Evolutionary conservation across 768 basidiomycete species (phyloP), one percentile per base, ranked within the genome.

Genomic region (Rhizopogon sp.): DNA sequence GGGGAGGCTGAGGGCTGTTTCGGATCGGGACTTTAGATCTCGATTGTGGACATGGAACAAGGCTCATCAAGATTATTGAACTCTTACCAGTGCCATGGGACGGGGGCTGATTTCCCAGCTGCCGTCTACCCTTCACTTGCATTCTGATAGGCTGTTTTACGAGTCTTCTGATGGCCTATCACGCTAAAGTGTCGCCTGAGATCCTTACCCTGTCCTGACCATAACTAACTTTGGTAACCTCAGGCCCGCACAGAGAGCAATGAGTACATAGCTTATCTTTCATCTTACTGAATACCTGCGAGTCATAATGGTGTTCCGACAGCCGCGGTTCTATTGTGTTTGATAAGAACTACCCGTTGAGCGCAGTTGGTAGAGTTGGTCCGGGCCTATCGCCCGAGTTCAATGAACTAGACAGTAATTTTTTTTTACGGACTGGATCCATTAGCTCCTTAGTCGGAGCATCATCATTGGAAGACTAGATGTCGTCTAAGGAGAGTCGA

Each of bases 181-280:
- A 25, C 35, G 14, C 14, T 35, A 16, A 25, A 49, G 25, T 37
- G 9, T 35, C 14, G 13, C 9, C 35, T 37, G 13, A 13, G 35
- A 37, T 37, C 35, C 7, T 13, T 37, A 37, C 35, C 35, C 35
- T 37, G 11, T 5, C 35, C 11, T 37, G 35, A 10, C 35, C 14
- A 25, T 49, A 20, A 5, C 47, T 37, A 37, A 49, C 22, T 16
- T 5, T 35, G 46, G 33, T 31, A 37, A 9, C 47, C 16, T 35
- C 14, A 49, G 11, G 22, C 35, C 35, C 35, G 35, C 25, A 25
- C 35, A 70, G 3, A 99, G 81, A 67, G 93, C 94, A 45, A 93
- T 89, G 37, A 97, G 80, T 7, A 92, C 94, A 61, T 3, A 5
- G 17, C 54, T 47, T 33, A 33, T 33, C 31, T 33, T 17, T 22